phyloP scores from a whole-genome alignment of 306 rosid species.

The Cucurbita argyrosperma region DNA sequence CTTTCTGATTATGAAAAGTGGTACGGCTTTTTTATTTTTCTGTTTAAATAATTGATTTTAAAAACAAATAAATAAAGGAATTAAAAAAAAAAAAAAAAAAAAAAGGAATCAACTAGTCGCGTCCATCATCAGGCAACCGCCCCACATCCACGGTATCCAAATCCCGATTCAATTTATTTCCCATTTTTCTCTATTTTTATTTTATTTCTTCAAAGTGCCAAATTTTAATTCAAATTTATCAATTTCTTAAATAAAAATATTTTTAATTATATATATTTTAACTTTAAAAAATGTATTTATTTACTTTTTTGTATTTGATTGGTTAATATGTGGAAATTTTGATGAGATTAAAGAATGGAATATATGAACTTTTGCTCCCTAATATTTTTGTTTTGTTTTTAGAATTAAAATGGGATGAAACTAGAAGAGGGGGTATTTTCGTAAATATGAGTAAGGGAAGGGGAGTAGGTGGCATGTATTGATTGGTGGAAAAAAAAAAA shows the following conservation, averaged over 20 bases:
- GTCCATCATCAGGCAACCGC: slow-evolving; percentile 10
- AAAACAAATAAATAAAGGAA: neutral
- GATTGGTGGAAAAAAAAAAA: neutral
- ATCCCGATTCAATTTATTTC: neutral
- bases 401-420: neutral
- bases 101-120: slow-evolving; percentile 2
- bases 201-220: neutral
- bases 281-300: no score
- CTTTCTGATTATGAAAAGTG: slow-evolving; percentile 23
- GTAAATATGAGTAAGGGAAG: neutral
- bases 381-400: neutral
- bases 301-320: no score
- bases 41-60: neutral
- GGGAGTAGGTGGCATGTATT: neutral
- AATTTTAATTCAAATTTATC: neutral
- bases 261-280: no score
- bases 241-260: neutral
- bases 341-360: no score
- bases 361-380: neutral
- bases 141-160: neutral
- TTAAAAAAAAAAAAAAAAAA: neutral
- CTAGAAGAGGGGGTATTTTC: neutral
- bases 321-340: no score
- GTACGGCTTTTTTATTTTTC: slow-evolving; percentile 7
- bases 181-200: neutral